Evolutionary conservation across 495 filamentous ascomycete genomes (phyloP).

Genomic region (Penicillium verhagenii): DNA sequence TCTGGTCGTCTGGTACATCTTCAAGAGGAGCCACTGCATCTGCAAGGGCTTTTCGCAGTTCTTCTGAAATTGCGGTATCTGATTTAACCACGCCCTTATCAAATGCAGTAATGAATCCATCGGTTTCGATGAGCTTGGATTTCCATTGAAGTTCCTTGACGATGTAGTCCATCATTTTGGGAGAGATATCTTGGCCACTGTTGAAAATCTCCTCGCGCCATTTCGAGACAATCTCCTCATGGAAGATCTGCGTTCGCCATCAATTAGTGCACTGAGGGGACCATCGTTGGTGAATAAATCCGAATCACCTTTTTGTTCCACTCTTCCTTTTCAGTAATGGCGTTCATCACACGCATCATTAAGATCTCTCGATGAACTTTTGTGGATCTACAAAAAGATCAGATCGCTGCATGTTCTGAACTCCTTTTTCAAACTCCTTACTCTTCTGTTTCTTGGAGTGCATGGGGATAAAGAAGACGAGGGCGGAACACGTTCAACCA

Average conservation of each 20-base stretch:
- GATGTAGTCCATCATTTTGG: slow-evolving; percentile 50
- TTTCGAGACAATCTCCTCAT: slow-evolving; percentile 40
- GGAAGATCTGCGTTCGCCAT: slow-evolving; percentile 45
- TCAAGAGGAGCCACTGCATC: slow-evolving; percentile 35
- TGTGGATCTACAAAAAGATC: neutral
- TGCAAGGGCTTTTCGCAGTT: slow-evolving; percentile 22
- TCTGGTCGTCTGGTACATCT: slow-evolving; percentile 40
- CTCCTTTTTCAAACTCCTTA: neutral
- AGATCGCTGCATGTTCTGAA: neutral
- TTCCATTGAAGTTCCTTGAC: slow-evolving; percentile 52
- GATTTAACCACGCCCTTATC: slow-evolving; percentile 39
- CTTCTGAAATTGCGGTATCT: slow-evolving; percentile 29
- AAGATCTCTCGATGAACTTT: slow-evolving; percentile 5
- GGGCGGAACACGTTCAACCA: no score
- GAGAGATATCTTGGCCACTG: slow-evolving; percentile 32
- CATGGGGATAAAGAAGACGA: neutral
- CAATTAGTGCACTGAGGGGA: no score
- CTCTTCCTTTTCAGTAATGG: slow-evolving; percentile 43
- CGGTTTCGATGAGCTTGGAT: slow-evolving; percentile 26
- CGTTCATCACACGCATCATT: slow-evolving; percentile 39
- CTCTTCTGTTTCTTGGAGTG: neutral
- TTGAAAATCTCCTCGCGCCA: slow-evolving; percentile 37
- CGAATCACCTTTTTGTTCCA: slow-evolving; percentile 47
- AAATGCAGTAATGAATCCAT: slow-evolving; percentile 27
- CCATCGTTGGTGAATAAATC: neutral